Conservation (phyloP, 345 rosid genomes). For the Orychophragmus violaceus region DNA sequence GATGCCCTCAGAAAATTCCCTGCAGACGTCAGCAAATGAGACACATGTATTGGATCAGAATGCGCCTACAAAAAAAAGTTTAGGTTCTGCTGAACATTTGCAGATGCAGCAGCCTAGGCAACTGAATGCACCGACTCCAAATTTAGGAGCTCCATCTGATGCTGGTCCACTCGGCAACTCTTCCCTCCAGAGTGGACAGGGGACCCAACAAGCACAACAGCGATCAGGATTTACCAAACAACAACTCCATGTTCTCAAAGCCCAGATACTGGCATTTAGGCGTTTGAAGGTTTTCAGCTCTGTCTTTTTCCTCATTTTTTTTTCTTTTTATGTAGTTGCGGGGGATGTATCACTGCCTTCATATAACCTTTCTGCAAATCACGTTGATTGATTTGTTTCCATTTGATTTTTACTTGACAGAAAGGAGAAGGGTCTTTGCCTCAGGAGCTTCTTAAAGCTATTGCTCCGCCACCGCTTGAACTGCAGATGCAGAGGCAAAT, state of each 20-base stretch:
- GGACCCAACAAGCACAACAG: constrained; percentile 52
- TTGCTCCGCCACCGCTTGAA: constrained; percentile 87
- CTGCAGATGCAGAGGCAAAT: constrained; percentile 47
- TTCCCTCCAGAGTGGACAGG: constrained; percentile 47
- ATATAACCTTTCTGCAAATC: constrained; percentile 2
- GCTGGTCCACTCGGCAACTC: constrained; percentile 36
- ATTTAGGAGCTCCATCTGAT: constrained; percentile 47
- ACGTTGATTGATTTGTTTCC: constrained; percentile 4
- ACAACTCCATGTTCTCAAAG: constrained; percentile 96
- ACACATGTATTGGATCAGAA: constrained; percentile 51
- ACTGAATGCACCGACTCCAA: constrained; percentile 51
- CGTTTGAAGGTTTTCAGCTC: constrained; percentile 67
- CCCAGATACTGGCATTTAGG: constrained; percentile 94
- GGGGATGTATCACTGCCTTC: not conserved
- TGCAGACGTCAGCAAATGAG: constrained; percentile 52
- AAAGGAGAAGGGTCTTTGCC: constrained; percentile 96
- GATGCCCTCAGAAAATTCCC: constrained; percentile 57
- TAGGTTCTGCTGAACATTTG: constrained; percentile 44
- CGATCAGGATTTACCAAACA: constrained; percentile 76
- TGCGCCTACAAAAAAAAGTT: constrained; percentile 44
- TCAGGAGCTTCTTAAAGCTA: constrained; percentile 88
- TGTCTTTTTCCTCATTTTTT: constrained; percentile 3
- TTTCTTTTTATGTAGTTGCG: not conserved
- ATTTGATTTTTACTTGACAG: constrained; percentile 39
- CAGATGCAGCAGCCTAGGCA: constrained; percentile 69